phyloP scores from a whole-genome alignment of 352 stramenopile species.

The Halophytophthora polymorphica region DNA sequence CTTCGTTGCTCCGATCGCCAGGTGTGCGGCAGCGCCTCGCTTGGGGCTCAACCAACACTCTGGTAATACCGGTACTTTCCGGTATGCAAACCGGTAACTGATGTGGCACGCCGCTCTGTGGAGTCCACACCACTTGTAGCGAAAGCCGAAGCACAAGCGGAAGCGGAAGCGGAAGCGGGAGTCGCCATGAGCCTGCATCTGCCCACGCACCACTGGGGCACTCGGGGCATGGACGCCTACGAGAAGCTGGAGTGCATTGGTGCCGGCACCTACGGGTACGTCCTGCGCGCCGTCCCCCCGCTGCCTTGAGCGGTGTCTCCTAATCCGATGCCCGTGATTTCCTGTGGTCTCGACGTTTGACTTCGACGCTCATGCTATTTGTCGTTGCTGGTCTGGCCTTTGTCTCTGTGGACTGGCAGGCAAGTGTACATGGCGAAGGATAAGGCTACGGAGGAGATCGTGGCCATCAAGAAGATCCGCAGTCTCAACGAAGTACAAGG shows the following conservation, averaged over 20 bases:
- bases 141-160: conserved; percentile 6
- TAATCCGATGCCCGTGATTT: neutral
- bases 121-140: neutral
- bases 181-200: conserved; percentile 77
- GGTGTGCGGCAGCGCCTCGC: no score
- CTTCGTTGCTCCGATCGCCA: neutral
- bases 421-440: conserved; percentile 90
- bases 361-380: neutral
- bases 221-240: conserved; percentile 78
- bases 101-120: no score
- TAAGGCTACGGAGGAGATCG: conserved; percentile 77
- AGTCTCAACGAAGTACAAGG: conserved; percentile 89
- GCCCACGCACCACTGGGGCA: conserved; percentile 84
- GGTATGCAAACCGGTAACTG: no score
- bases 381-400: conserved; percentile 5
- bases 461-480: conserved; percentile 91
- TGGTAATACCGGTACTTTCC: no score
- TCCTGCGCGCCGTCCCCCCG: neutral
- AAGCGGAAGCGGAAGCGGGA: neutral
- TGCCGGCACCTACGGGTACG: conserved; percentile 84
- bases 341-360: neutral
- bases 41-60: no score
- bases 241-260: conserved; percentile 90
- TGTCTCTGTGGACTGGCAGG: conserved; percentile 18
- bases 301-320: no score